Evolutionary conservation across 2,329 filamentous ascomycete genomes (phyloP).

Genomic region (Cryphonectria nitschkei): DNA sequence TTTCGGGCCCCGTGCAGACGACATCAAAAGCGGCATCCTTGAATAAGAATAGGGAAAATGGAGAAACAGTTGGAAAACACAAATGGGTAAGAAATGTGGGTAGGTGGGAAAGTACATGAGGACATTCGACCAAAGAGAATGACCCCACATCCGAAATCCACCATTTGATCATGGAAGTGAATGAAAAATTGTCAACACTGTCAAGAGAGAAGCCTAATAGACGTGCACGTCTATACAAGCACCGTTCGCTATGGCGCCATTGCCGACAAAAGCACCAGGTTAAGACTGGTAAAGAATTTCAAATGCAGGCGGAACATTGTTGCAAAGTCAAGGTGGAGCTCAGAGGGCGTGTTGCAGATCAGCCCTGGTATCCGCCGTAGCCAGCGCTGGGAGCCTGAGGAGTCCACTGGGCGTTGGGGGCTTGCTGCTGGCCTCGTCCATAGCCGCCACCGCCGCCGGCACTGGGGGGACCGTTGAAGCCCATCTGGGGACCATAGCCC

Average conservation of each 20-base stretch:
- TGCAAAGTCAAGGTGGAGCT: not conserved
- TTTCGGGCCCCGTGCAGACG: conserved; percentile 18
- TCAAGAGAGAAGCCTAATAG: conserved; percentile 10
- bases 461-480: conserved; percentile 72
- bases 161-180: conserved; percentile 3
- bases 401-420: conserved; percentile 59
- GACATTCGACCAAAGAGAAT: not conserved
- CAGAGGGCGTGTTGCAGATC: conserved; percentile 31
- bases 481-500: conserved; percentile 70
- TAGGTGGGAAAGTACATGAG: conserved; percentile 2
- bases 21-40: conserved; percentile 12
- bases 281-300: conserved; percentile 1
- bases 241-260: conserved; percentile 13
- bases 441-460: conserved; percentile 74
- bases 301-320: not conserved
- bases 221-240: conserved; percentile 4
- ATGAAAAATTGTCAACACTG: conserved; percentile 13
- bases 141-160: not conserved
- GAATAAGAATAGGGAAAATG: conserved; percentile 22
- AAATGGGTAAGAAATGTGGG: conserved; percentile 14
- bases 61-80: conserved; percentile 24
- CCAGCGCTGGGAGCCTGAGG: conserved; percentile 60
- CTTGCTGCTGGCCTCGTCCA: conserved; percentile 72
- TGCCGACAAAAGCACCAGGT: not conserved
- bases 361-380: conserved; percentile 67